Percentiles rank a stretch among this genome's conserved stretches.
Conservation (phyloP, 106 monocot species). For the Posidonia australis region DNA sequence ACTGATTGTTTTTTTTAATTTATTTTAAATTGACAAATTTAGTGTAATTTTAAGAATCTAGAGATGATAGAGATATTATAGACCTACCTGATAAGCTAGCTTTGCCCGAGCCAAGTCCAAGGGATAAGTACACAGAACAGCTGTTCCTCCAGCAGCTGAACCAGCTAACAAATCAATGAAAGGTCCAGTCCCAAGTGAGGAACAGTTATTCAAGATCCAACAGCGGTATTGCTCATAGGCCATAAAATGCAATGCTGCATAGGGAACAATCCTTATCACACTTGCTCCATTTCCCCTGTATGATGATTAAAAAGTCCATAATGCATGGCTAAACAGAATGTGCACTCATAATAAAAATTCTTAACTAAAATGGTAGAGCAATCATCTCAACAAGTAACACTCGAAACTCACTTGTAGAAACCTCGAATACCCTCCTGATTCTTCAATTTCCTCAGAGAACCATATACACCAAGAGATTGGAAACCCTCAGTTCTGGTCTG, state of each 20-base stretch:
- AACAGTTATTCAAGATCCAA: slow-evolving; percentile 72
- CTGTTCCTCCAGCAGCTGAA: slow-evolving; percentile 91
- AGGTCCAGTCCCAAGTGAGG: slow-evolving; percentile 64
- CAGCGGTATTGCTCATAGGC: slow-evolving; percentile 77
- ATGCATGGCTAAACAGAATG: background rate
- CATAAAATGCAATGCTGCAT: slow-evolving; percentile 92
- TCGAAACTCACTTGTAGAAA: slow-evolving; percentile 63
- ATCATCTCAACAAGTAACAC: background rate
- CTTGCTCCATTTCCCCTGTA: slow-evolving; percentile 93
- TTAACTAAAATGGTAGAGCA: background rate
- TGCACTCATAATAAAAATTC: slow-evolving; percentile 1
- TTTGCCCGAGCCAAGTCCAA: slow-evolving; percentile 90
- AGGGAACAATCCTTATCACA: slow-evolving; percentile 87
- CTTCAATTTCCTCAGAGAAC: slow-evolving; percentile 59
- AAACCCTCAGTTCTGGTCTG: slow-evolving; percentile 77
- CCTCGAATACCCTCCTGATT: slow-evolving; percentile 71
- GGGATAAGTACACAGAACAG: slow-evolving; percentile 93
- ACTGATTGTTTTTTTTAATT: too few relatives aligned
- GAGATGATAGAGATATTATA: background rate
- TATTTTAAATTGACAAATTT: too few relatives aligned
- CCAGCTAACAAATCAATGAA: slow-evolving; percentile 87
- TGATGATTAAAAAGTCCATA: background rate
- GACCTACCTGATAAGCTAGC: slow-evolving; percentile 81
- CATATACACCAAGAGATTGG: slow-evolving; percentile 60
- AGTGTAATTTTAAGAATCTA: background rate